Base-by-base conservation (phyloP, 2,329 filamentous ascomycete species). In the Fusarium continuum region DNA sequence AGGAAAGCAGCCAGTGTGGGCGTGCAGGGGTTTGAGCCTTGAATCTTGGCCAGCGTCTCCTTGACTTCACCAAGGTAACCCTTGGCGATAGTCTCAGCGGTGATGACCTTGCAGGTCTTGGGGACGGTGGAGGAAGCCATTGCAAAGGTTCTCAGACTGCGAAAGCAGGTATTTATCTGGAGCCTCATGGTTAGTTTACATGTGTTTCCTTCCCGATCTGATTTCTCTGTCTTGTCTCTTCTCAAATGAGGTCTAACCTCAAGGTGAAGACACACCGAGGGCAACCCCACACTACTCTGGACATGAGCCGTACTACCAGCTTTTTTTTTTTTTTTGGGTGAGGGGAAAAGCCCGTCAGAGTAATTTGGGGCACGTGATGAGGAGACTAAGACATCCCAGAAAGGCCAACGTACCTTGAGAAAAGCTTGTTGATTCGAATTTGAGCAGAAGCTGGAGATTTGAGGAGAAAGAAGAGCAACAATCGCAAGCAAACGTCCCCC, bases 1-100 rank as follows among this genome's bases (percentile, higher is more conserved):
- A 99, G 83, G 78, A 97, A 97, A 56, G 94, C 95, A 38, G 94
- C 91, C 48, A 99, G 85, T 61, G 91, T 88, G 28, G 95, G 93
- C 74, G 88, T 81, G 35, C 74, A 70, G 55, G 77, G 77, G 58
- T 75, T 74, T 28, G 76, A 81, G 66, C 85, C 87, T 72, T 89
- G 83, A 41, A 96, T 82, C 65, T 88, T 89, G 72, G 86, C 85
- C 58, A 97, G 81, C 7, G 90, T 91, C 56, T 91, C 85, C 67
- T 87, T 83, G 59, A 96, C 91, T 80, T 97, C 93, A 22, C 81
- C 80, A 48, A 96, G 84, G 46, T 97, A 83, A 51, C 83, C 84
- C 80, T 93, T 95, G 67, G 93, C 92, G 72, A 99, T 93, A 69
- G 89, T 90, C 69, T 91, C 90, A 56, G 94, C 92, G 69, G 96